Conservation (phyloP, 2,329 filamentous ascomycete species). For the Diaporthe helianthi region DNA sequence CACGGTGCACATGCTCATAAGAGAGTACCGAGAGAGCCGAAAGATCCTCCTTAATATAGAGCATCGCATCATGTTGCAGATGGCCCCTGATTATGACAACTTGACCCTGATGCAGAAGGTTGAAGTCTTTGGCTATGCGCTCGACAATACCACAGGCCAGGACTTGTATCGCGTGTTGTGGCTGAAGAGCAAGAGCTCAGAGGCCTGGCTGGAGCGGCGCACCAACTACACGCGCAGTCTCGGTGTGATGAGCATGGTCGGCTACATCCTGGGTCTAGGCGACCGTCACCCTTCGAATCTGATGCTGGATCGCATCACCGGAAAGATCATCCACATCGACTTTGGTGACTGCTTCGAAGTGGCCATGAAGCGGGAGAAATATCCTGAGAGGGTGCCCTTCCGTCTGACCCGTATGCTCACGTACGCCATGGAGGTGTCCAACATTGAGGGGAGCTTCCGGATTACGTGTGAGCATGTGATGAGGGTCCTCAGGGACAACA, state of each 20-base stretch:
- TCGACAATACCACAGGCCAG: constrained; percentile 99
- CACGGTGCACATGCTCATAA: constrained; percentile 93
- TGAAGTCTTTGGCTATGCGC: constrained; percentile 97
- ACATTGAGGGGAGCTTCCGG: constrained; percentile 97
- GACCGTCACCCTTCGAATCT: constrained; percentile 98
- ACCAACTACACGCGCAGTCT: constrained; percentile 99
- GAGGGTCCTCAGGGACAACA: constrained; percentile 94
- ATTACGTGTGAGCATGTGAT: constrained; percentile 99
- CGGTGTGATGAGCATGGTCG: constrained; percentile 99
- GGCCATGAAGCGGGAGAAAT: constrained; percentile 99
- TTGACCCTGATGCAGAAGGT: constrained; percentile 99
- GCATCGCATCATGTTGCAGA: constrained; percentile 99
- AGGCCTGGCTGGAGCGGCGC: constrained; percentile 94
- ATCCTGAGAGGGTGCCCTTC: constrained; percentile 97
- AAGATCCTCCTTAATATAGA: constrained; percentile 99
- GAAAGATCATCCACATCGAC: constrained; percentile 98
- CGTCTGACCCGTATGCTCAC: constrained; percentile 98
- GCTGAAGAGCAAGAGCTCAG: constrained; percentile 98
- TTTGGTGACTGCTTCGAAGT: constrained; percentile 99
- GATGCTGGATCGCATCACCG: constrained; percentile 94
- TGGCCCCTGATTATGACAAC: constrained; percentile 99
- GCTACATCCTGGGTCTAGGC: constrained; percentile 95
- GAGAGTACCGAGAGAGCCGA: constrained; percentile 94
- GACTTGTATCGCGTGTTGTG: constrained; percentile 97
- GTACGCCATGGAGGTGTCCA: constrained; percentile 99